These are phyloP conservation scores for Xylaria sp. DNA, from an alignment of 2,329 filamentous ascomycete species.

Conservation along the genomic window DNA sequence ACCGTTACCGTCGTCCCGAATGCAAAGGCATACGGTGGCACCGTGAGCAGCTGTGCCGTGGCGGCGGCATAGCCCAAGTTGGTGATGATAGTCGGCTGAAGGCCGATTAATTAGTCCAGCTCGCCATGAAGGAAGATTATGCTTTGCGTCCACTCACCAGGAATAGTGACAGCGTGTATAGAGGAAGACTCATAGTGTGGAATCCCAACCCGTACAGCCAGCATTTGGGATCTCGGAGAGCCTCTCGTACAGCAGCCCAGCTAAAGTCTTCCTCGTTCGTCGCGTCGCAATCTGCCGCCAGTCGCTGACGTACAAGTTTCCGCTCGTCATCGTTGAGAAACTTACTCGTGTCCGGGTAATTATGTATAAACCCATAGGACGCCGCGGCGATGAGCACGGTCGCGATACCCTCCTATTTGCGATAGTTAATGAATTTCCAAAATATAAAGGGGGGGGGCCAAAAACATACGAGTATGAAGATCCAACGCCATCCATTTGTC, in stretches of 20 bases:
- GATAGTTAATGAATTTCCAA: slow-evolving; percentile 51
- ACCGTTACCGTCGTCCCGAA: slow-evolving; percentile 67
- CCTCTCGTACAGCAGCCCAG: slow-evolving; percentile 72
- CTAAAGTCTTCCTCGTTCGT: slow-evolving; percentile 74
- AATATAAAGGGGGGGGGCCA: not conserved
- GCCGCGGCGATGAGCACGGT: slow-evolving; percentile 62
- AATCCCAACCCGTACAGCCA: slow-evolving; percentile 78
- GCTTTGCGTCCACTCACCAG: slow-evolving; percentile 52
- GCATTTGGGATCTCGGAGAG: slow-evolving; percentile 74
- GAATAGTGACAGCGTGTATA: slow-evolving; percentile 67
- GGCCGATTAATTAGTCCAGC: slow-evolving; percentile 21
- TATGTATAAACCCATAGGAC: slow-evolving; percentile 71
- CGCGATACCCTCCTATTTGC: slow-evolving; percentile 63
- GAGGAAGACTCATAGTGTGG: slow-evolving; percentile 75
- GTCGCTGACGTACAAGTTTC: slow-evolving; percentile 67
- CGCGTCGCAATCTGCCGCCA: slow-evolving; percentile 75
- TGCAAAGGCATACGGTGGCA: slow-evolving; percentile 72
- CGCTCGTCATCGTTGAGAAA: slow-evolving; percentile 67
- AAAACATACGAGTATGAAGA: slow-evolving; percentile 64
- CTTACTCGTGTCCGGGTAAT: slow-evolving; percentile 69
- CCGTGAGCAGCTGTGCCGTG: slow-evolving; percentile 66
- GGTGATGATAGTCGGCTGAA: slow-evolving; percentile 62
- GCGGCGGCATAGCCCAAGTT: slow-evolving; percentile 64
- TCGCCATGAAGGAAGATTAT: not conserved
- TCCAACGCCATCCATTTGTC: slow-evolving; percentile 66